Evolutionary conservation across 1,284 basidiomycete genomes (phyloP).

Genomic region (Ganoderma leucocontextum): DNA sequence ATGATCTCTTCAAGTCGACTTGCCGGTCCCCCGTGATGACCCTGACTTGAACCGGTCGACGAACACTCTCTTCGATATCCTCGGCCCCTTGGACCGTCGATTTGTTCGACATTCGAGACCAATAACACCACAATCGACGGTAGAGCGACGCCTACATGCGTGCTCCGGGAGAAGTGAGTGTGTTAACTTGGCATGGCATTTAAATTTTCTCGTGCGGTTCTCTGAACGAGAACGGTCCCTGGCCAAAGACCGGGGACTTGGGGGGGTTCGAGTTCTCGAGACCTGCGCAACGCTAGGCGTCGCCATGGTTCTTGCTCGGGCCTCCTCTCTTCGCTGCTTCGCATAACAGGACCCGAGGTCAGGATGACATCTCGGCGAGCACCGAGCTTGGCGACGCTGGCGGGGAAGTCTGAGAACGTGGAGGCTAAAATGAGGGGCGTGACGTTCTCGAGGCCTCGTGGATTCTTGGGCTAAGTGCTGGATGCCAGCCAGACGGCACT

Average conservation of each 20-base stretch:
- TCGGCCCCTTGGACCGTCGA: too few species aligned
- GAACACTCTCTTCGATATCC: too few species aligned
- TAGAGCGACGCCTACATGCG: not conserved
- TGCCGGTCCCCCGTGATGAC: too few species aligned
- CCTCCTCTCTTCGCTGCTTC: not conserved
- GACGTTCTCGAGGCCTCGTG: not conserved
- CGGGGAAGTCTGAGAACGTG: slow-evolving; percentile 4
- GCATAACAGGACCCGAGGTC: not conserved
- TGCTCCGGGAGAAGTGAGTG: too few species aligned
- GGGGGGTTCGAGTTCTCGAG: not conserved
- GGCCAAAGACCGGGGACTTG: not conserved
- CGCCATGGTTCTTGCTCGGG: not conserved
- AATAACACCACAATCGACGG: not conserved
- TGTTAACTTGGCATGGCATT: too few species aligned
- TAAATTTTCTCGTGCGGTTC: not conserved
- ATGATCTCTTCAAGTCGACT: too few species aligned
- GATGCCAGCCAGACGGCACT: not conserved
- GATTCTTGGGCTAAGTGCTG: not conserved
- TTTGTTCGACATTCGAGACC: too few species aligned
- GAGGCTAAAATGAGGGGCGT: not conserved
- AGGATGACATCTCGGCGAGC: not conserved
- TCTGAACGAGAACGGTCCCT: not conserved
- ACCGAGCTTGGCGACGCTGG: not conserved
- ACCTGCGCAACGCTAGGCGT: not conserved
- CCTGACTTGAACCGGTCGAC: too few species aligned